A percentile compares a stretch with the other conserved stretches of the same genome.
phyloP scores from a whole-genome alignment of 163 green algal species.

The Chlorella variabilis region DNA sequence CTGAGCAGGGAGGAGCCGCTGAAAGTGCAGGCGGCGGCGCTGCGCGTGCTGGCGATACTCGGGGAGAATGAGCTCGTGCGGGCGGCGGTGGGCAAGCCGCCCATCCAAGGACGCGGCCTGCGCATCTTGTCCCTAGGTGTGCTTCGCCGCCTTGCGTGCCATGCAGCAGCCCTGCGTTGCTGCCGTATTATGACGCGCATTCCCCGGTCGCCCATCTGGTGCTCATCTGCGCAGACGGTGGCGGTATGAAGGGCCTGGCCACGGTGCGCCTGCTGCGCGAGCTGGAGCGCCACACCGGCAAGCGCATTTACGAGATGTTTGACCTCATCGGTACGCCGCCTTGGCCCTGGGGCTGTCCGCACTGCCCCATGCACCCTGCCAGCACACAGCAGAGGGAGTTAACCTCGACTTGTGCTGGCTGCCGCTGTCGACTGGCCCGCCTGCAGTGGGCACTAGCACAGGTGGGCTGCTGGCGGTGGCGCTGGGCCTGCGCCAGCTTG shows the following conservation, averaged over 20 bases:
- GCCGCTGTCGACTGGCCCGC: too few species aligned
- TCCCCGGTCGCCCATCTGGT: too few species aligned
- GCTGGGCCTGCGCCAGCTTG: slow-evolving; percentile 73
- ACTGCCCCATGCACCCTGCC: background rate
- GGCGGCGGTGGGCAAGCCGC: slow-evolving; percentile 61
- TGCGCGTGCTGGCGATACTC: slow-evolving; percentile 32
- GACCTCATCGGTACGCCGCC: slow-evolving; percentile 85
- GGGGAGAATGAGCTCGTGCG: slow-evolving; percentile 67
- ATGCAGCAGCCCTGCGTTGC: too few species aligned
- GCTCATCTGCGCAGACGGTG: too few species aligned
- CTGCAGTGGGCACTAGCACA: slow-evolving; percentile 83
- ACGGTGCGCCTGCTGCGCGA: slow-evolving; percentile 81
- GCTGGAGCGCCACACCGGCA: slow-evolving; percentile 74
- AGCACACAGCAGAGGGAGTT: background rate
- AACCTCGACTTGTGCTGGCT: too few species aligned
- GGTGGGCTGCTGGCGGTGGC: slow-evolving; percentile 85
- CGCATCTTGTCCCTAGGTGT: slow-evolving; percentile 89
- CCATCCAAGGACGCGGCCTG: slow-evolving; percentile 73
- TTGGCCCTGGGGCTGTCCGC: too few species aligned
- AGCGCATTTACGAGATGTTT: slow-evolving; percentile 84
- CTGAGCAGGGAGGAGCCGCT: background rate
- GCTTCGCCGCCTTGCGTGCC: slow-evolving; percentile 43
- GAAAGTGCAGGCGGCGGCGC: slow-evolving; percentile 9
- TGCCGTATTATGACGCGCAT: too few species aligned
- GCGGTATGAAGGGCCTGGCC: slow-evolving; percentile 74